Percentiles rank a stretch among this genome's conserved stretches.
Conservation (phyloP, 2,329 filamentous ascomycete genomes). For the Cytospora schulzeri region DNA sequence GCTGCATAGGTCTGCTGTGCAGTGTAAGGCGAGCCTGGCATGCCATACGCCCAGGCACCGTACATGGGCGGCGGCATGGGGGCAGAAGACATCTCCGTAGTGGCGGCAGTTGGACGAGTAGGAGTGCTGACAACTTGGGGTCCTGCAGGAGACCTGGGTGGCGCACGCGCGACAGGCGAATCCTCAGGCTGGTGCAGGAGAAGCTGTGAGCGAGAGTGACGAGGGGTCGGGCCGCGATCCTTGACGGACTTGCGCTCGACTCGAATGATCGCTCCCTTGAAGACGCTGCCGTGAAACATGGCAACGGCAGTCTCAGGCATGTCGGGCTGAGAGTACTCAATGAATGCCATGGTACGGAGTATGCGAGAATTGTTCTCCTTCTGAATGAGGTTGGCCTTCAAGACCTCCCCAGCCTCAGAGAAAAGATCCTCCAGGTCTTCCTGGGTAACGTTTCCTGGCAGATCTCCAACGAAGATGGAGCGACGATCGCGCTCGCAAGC, state of each 20-base stretch:
- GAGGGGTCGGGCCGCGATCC: constrained; percentile 19
- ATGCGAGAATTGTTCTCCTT: constrained; percentile 30
- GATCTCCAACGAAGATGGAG: constrained; percentile 39
- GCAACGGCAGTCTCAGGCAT: constrained; percentile 28
- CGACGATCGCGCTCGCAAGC: constrained; percentile 39
- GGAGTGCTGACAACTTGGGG: constrained; percentile 19
- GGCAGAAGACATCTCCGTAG: constrained; percentile 17
- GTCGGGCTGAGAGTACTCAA: constrained; percentile 30
- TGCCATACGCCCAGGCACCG: constrained; percentile 12
- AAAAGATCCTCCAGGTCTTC: constrained; percentile 33
- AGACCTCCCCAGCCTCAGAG: constrained; percentile 34
- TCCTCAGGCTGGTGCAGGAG: constrained; percentile 12
- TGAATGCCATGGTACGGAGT: constrained; percentile 37
- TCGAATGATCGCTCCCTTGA: constrained; percentile 20
- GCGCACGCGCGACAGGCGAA: constrained; percentile 8
- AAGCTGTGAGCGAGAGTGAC: constrained; percentile 19
- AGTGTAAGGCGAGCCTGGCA: constrained; percentile 16
- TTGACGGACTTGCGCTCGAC: constrained; percentile 28
- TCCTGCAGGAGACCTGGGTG: constrained; percentile 1
- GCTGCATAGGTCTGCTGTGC: constrained; percentile 5
- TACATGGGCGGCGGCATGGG: constrained; percentile 22
- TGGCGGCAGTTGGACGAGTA: constrained; percentile 7
- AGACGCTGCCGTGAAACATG: constrained; percentile 18
- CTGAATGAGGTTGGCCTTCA: constrained; percentile 35
- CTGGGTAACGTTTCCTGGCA: constrained; percentile 34